Conservation (phyloP, 1,284 basidiomycete genomes). For the Trichosporon sp. region DNA sequence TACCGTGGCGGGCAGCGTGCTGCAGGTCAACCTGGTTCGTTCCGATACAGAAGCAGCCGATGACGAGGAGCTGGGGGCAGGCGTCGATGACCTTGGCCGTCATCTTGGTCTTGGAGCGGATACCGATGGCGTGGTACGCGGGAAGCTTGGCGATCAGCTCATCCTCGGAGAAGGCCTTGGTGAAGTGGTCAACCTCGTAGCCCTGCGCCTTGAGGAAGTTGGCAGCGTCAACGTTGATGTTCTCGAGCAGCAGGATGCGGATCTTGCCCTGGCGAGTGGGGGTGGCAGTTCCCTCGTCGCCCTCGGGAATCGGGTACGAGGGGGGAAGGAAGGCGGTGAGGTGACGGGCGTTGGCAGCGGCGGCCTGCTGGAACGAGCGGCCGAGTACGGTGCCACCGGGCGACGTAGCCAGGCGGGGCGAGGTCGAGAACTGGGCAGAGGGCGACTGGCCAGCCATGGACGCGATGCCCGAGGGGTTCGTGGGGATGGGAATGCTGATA, state of each 20-base stretch:
- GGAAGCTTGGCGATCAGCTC: constrained; percentile 87
- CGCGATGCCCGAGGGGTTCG: constrained; percentile 52
- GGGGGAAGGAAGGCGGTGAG: constrained; percentile 55
- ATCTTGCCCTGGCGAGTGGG: constrained; percentile 45
- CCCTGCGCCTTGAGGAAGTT: constrained; percentile 78
- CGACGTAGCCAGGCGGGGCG: constrained; percentile 35
- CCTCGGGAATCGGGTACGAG: constrained; percentile 44
- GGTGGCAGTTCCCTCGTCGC: constrained; percentile 37
- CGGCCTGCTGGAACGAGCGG: constrained; percentile 19
- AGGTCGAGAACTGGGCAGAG: constrained; percentile 29
- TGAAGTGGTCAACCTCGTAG: constrained; percentile 84
- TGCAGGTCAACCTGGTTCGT: constrained; percentile 96
- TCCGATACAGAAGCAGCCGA: constrained; percentile 99
- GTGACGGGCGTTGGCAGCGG: constrained; percentile 41
- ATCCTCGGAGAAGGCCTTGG: constrained; percentile 84
- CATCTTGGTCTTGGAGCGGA: constrained; percentile 96
- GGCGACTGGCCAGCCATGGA: constrained; percentile 42
- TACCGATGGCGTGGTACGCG: constrained; percentile 91
- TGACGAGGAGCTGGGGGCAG: constrained; percentile 85
- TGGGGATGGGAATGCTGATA: constrained; percentile 55
- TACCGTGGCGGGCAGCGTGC: constrained; percentile 81
- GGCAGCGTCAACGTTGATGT: constrained; percentile 92
- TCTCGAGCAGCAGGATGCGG: constrained; percentile 80
- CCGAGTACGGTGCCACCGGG: constrained; percentile 33
- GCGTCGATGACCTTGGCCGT: constrained; percentile 86